A percentile compares a stretch with the other conserved stretches of the same genome.
phyloP scores from a whole-genome alignment of 2,329 filamentous ascomycete genomes.

The Nannizziopsis barbatae region DNA sequence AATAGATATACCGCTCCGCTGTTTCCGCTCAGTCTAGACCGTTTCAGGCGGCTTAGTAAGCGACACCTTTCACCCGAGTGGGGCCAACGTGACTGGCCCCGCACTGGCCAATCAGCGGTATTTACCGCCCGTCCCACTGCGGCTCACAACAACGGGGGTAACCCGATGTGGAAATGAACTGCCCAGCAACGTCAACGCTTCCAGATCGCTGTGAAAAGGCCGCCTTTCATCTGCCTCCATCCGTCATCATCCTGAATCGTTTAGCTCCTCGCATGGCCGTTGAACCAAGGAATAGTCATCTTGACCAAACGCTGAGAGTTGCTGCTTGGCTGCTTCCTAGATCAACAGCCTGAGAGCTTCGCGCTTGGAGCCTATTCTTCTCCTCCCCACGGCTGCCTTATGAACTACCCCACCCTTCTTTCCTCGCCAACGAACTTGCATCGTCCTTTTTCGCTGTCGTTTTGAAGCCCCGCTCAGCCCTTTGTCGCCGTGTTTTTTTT shows the following conservation, averaged over 20 bases:
- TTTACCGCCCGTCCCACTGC: not conserved
- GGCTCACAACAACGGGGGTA: not conserved
- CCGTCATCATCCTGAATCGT: not conserved
- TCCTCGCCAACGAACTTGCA: not conserved
- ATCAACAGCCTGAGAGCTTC: not conserved
- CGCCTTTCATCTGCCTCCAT: not conserved
- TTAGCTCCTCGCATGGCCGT: no score
- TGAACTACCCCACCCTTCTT: not conserved
- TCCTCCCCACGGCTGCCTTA: not conserved
- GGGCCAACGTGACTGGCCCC: not conserved
- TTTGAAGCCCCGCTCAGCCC: not conserved
- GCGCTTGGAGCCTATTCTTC: not conserved
- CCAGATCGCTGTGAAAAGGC: not conserved
- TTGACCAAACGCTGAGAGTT: not conserved
- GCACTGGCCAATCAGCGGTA: not conserved
- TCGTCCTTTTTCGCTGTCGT: not conserved
- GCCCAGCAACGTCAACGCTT: conserved; percentile 5
- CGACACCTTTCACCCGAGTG: no score
- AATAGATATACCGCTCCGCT: no score
- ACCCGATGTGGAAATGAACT: conserved; percentile 10
- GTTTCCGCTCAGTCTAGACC: no score
- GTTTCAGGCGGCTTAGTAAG: not conserved
- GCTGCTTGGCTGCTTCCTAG: conserved; percentile 1
- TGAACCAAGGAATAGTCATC: no score
- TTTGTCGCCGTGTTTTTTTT: not conserved